Percentiles rank a stretch among this genome's conserved stretches.
phyloP scores from a whole-genome alignment of 768 basidiomycete species.

The Rubroboletus satanas region DNA sequence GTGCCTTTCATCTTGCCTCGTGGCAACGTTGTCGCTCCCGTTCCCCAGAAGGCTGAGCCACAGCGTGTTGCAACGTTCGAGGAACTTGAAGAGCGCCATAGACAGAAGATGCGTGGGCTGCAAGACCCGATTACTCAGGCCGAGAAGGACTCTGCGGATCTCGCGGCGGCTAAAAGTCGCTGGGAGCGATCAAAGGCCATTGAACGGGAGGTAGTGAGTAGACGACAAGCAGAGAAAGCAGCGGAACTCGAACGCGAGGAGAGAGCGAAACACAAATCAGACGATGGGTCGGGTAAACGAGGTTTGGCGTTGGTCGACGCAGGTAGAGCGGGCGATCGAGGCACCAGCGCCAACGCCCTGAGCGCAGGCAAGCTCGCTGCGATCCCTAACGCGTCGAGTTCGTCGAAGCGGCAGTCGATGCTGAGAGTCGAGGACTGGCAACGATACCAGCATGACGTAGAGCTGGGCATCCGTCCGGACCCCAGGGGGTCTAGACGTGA shows the following conservation, averaged over 20 bases:
- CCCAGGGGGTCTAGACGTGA: slow-evolving; percentile 21
- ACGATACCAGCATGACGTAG: slow-evolving; percentile 56
- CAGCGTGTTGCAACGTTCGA: slow-evolving; percentile 76
- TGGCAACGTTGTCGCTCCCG: slow-evolving; percentile 35
- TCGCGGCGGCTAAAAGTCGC: slow-evolving; percentile 69
- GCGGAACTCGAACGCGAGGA: slow-evolving; percentile 47
- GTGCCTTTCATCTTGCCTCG: slow-evolving; percentile 45
- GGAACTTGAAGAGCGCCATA: slow-evolving; percentile 81
- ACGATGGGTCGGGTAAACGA: slow-evolving; percentile 39
- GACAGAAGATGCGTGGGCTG: slow-evolving; percentile 76
- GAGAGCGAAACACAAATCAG: slow-evolving; percentile 43
- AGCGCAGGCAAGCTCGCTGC: slow-evolving; percentile 60
- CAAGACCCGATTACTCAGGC: slow-evolving; percentile 83
- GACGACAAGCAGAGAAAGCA: slow-evolving; percentile 69
- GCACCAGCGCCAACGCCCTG: slow-evolving; percentile 34
- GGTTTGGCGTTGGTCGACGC: slow-evolving; percentile 28
- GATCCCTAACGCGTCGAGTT: slow-evolving; percentile 27
- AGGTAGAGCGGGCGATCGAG: slow-evolving; percentile 34
- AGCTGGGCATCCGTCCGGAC: slow-evolving; percentile 30
- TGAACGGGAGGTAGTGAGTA: slow-evolving; percentile 72
- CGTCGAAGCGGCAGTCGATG: slow-evolving; percentile 64
- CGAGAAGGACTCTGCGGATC: slow-evolving; percentile 69
- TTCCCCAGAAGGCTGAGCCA: slow-evolving; percentile 47
- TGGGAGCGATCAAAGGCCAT: slow-evolving; percentile 77
- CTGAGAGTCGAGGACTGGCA: slow-evolving; percentile 88